phyloP scores from a whole-genome alignment of 2,329 filamentous ascomycete genomes.

The Aspergillus fumigatiaffinis region DNA sequence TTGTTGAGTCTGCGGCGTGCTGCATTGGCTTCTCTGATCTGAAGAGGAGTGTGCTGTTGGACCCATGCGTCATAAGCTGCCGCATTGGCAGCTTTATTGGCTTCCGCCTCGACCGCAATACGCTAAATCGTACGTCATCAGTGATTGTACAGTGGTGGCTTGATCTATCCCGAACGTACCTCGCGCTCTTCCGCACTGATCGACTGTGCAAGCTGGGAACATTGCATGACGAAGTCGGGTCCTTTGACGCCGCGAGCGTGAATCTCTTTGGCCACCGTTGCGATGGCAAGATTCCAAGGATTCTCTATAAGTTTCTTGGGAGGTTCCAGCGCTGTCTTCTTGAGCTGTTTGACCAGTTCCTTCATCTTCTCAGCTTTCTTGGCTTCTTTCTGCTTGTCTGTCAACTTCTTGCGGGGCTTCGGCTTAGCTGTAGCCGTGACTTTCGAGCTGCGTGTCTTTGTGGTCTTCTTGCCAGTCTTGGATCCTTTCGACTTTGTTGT shows the following conservation, averaged over 20 bases:
- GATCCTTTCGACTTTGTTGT: conserved; percentile 17
- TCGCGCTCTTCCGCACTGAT: conserved; percentile 18
- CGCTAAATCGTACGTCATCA: conserved; percentile 38
- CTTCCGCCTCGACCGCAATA: conserved; percentile 49
- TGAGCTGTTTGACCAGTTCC: conserved; percentile 30
- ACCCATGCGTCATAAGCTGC: conserved; percentile 53
- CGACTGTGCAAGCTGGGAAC: conserved; percentile 11
- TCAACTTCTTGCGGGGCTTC: conserved; percentile 28
- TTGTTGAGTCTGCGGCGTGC: conserved; percentile 46
- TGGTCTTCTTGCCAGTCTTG: conserved; percentile 12
- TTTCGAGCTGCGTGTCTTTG: conserved; percentile 22
- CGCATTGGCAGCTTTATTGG: conserved; percentile 43
- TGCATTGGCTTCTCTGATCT: conserved; percentile 58
- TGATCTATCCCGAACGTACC: conserved; percentile 13
- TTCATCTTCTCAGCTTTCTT: conserved; percentile 28
- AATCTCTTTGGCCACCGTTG: conserved; percentile 15
- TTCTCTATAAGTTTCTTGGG: conserved; percentile 34
- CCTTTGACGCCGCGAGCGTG: background rate
- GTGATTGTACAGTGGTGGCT: conserved; percentile 1
- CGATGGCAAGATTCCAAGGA: conserved; percentile 20
- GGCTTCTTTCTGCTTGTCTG: conserved; percentile 27
- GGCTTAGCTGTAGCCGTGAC: conserved; percentile 22
- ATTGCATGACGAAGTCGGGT: conserved; percentile 17
- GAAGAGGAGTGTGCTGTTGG: conserved; percentile 49
- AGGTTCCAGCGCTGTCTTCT: conserved; percentile 27